Percentiles rank a stretch among this genome's conserved stretches.
Evolutionary conservation across 129 eudicot species (phyloP).

Genomic region (Chrysanthemum makinoi): DNA sequence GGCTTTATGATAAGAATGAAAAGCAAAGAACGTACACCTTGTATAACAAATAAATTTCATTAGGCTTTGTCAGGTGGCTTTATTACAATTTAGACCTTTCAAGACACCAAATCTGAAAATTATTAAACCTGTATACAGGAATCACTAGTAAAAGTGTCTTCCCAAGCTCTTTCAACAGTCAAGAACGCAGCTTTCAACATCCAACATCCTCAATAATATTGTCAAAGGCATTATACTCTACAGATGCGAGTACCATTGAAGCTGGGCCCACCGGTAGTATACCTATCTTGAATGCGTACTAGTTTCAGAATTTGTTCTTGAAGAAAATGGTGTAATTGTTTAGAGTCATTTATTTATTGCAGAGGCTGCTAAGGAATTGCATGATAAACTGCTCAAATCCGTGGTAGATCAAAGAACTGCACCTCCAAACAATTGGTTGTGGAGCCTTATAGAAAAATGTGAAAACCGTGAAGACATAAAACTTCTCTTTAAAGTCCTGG

Average conservation of each 20-base stretch:
- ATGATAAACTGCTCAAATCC: constrained; percentile 66
- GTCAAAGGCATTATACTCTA: constrained; percentile 46
- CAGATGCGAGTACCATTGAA: constrained; percentile 40
- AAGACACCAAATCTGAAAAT: constrained; percentile 8
- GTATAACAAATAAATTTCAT: neutral
- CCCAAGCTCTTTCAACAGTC: constrained; percentile 11
- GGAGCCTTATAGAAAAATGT: constrained; percentile 68
- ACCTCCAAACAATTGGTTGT: constrained; percentile 84
- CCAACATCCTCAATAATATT: constrained; percentile 28
- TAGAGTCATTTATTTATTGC: constrained; percentile 28
- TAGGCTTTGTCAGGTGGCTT: neutral
- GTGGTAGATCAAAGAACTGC: constrained; percentile 58
- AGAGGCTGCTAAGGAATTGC: constrained; percentile 69
- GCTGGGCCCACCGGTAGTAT: constrained; percentile 41
- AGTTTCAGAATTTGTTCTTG: constrained; percentile 4
- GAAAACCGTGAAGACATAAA: constrained; percentile 68
- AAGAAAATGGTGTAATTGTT: neutral
- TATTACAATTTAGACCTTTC: neutral
- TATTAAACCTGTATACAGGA: constrained; percentile 25
- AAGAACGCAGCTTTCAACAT: constrained; percentile 12
- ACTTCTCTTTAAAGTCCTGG: constrained; percentile 66
- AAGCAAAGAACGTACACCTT: neutral
- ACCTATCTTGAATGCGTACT: neutral
- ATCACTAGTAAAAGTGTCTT: neutral
- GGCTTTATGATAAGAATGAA: neutral